These are phyloP conservation scores for sorghum (Sorghum bicolor) DNA, from an alignment of 176 grass and related monocot species.

Conservation along the genomic window DNA sequence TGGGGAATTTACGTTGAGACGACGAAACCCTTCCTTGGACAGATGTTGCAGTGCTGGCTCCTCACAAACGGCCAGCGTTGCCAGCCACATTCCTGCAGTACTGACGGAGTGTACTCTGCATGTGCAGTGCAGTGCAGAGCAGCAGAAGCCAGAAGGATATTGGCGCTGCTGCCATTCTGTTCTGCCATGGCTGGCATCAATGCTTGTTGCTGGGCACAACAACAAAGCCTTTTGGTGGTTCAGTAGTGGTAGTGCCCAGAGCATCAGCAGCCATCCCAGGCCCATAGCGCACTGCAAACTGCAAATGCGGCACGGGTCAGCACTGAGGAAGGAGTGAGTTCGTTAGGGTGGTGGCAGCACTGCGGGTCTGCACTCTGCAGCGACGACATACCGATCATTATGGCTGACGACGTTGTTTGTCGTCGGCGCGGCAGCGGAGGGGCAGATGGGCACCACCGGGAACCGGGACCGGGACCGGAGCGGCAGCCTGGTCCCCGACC, in stretches of 20 bases:
- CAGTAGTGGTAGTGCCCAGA: background rate
- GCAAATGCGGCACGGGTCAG: slow-evolving; percentile 17
- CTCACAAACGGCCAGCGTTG: background rate
- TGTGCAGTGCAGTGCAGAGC: background rate
- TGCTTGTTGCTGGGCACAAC: background rate
- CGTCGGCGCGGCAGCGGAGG: background rate
- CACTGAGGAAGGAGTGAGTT: slow-evolving; percentile 14
- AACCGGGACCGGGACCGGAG: slow-evolving; percentile 37
- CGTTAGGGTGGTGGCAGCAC: slow-evolving; percentile 27
- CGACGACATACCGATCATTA: slow-evolving; percentile 5
- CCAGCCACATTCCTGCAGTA: slow-evolving; percentile 5
- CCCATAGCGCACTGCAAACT: slow-evolving; percentile 29
- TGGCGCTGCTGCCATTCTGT: background rate
- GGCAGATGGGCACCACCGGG: slow-evolving; percentile 19
- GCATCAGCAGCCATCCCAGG: slow-evolving; percentile 28
- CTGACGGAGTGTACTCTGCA: background rate
- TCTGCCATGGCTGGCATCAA: background rate
- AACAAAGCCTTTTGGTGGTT: background rate
- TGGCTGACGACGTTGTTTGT: background rate
- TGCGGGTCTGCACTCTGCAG: background rate
- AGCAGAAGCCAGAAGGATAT: slow-evolving; percentile 11
- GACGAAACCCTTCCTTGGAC: background rate
- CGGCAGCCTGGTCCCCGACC: slow-evolving; percentile 27
- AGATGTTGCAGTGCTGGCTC: background rate
- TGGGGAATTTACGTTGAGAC: background rate